These are phyloP conservation scores for Selaginella tamariscina DNA, from an alignment of 75 land plant species.

Conservation along the genomic window DNA sequence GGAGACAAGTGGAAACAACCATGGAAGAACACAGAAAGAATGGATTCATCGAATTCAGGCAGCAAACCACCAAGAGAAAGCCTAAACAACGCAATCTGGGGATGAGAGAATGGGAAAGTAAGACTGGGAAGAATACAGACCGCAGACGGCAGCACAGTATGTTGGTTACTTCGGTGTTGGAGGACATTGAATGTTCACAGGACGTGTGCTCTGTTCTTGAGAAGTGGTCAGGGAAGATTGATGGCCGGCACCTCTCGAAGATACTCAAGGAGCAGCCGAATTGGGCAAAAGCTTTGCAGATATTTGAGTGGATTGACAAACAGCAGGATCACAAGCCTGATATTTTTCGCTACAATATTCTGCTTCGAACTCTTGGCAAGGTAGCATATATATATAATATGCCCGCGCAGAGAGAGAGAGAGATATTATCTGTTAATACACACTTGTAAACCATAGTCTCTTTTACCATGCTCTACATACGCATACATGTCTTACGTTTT, in stretches of 20 bases:
- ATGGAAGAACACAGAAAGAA: no score
- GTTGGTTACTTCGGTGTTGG: slow-evolving; percentile 36
- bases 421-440: no score
- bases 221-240: slow-evolving; percentile 45
- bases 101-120: slow-evolving; percentile 13
- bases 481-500: no score
- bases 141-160: slow-evolving; percentile 14
- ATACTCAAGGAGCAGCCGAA: slow-evolving; percentile 47
- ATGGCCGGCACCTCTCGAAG: slow-evolving; percentile 45
- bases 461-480: no score
- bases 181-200: slow-evolving; percentile 28
- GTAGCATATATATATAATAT: no score
- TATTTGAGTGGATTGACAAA: slow-evolving; percentile 47
- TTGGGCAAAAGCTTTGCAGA: slow-evolving; percentile 38
- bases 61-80: no score
- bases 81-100: no score
- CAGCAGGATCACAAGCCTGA: slow-evolving; percentile 44
- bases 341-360: slow-evolving; percentile 59
- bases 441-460: no score
- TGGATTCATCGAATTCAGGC: no score
- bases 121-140: slow-evolving; percentile 10
- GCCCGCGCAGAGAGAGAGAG: no score
- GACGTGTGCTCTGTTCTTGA: slow-evolving; percentile 47
- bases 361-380: slow-evolving; percentile 51
- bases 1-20: no score